These are phyloP conservation scores for Craspedostauros australis DNA, from an alignment of 108 stramenopile genomes.

Conservation along the genomic window DNA sequence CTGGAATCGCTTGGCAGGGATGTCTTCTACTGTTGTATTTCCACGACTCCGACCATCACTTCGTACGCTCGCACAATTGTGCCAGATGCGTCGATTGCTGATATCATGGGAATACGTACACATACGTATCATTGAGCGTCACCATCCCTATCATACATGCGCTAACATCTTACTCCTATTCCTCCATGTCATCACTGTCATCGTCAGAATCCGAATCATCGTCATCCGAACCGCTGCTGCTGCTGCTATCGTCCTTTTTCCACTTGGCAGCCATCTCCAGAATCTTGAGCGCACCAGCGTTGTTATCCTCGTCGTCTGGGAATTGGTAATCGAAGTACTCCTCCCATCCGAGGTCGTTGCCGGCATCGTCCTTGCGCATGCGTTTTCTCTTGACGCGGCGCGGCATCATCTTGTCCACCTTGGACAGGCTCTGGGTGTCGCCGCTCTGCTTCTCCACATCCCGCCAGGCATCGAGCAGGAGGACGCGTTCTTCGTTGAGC, in stretches of 20 bases:
- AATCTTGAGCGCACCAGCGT: conserved; percentile 83
- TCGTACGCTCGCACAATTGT: too few relatives aligned
- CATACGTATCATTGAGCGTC: conserved; percentile 6
- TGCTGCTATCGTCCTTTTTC: conserved; percentile 86
- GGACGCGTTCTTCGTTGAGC: conserved; percentile 88
- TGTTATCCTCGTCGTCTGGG: conserved; percentile 89
- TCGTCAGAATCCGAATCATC: conserved; percentile 30
- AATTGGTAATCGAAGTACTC: conserved; percentile 98
- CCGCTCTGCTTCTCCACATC: conserved; percentile 84
- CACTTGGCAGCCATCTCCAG: conserved; percentile 96
- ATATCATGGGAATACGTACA: too few relatives aligned
- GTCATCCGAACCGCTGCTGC: conserved; percentile 40
- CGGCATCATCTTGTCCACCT: conserved; percentile 85
- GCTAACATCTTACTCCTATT: conserved; percentile 8
- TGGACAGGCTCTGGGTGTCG: conserved; percentile 42
- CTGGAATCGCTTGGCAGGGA: too few relatives aligned
- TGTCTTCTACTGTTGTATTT: too few relatives aligned
- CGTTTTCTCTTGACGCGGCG: conserved; percentile 91
- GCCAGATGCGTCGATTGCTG: too few relatives aligned
- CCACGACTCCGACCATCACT: too few relatives aligned
- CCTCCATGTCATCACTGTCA: conserved; percentile 22
- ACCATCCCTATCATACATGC: conserved; percentile 12
- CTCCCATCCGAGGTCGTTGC: conserved; percentile 91
- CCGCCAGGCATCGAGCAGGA: conserved; percentile 95
- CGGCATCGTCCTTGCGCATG: conserved; percentile 79